phyloP scores from a whole-genome alignment of 1,284 basidiomycete genomes.

The Rhodotorula sp. region DNA sequence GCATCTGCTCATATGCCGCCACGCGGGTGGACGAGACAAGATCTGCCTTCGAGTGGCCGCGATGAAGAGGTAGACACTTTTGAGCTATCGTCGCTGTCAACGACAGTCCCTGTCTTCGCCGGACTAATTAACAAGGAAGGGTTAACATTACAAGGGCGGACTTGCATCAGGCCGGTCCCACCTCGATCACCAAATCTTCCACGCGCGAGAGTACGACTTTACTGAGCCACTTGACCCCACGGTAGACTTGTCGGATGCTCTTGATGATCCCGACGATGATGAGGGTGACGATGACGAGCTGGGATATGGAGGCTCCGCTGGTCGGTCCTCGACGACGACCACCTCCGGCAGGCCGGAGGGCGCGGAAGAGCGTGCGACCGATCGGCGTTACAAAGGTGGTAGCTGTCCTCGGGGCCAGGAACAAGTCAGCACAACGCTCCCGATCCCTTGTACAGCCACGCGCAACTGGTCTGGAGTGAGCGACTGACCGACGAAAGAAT shows the following conservation, averaged over 20 bases:
- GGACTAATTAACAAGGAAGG: too few relatives aligned
- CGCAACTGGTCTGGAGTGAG: too few relatives aligned
- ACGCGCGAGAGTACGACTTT: conserved; percentile 12
- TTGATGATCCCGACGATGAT: conserved; percentile 24
- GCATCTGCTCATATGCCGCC: not conserved
- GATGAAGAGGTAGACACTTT: not conserved
- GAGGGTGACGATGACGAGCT: conserved; percentile 26
- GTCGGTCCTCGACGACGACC: conserved; percentile 9
- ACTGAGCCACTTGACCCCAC: conserved; percentile 26
- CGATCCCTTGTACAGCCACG: not conserved
- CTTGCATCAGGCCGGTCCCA: not conserved
- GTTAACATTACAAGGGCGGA: not conserved
- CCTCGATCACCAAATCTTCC: conserved; percentile 35
- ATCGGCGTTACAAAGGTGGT: conserved; percentile 31
- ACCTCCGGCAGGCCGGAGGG: conserved; percentile 15
- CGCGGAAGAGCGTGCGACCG: conserved; percentile 25
- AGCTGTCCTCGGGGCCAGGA: not conserved
- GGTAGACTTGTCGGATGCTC: conserved; percentile 22
- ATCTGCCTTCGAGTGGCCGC: not conserved
- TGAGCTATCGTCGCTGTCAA: too few relatives aligned
- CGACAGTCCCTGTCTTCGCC: too few relatives aligned
- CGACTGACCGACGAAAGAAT: conserved; percentile 19
- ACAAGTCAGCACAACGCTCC: not conserved
- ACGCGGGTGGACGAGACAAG: not conserved
- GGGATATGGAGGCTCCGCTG: conserved; percentile 9